Percentiles rank a stretch among this genome's conserved stretches.
These are phyloP conservation scores for Nigrospora sphaerica DNA, from an alignment of 2,329 filamentous ascomycete species.

Conservation along the genomic window DNA sequence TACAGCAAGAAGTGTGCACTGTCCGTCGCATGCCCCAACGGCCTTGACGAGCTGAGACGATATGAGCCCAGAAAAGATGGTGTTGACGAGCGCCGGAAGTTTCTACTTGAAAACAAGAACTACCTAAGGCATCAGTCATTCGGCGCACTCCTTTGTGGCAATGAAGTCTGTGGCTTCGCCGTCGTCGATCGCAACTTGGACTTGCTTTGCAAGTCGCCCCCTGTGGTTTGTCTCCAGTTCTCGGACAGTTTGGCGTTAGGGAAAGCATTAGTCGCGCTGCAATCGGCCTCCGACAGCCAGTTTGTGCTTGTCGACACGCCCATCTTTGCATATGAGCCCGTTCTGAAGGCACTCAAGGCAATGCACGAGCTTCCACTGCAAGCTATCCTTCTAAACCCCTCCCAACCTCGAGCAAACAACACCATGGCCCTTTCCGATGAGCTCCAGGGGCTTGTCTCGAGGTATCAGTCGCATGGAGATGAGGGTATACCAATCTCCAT, in stretches of 20 bases:
- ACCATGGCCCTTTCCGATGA: too few relatives aligned
- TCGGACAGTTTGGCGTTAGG: conserved; percentile 34
- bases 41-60: conserved; percentile 34
- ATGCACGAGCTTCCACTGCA: conserved; percentile 50
- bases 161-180: conserved; percentile 52
- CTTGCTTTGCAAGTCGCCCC: conserved; percentile 32
- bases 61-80: conserved; percentile 5
- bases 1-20: conserved; percentile 26
- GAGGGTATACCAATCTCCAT: neutral
- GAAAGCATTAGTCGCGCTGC: conserved; percentile 38
- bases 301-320: conserved; percentile 59
- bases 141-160: conserved; percentile 46
- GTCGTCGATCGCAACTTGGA: conserved; percentile 44
- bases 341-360: conserved; percentile 51
- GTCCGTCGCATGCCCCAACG: conserved; percentile 28
- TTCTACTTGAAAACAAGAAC: conserved; percentile 35
- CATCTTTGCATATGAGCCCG: conserved; percentile 62
- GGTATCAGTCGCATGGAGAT: neutral
- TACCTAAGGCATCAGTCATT: conserved; percentile 55
- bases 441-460: too few relatives aligned
- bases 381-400: conserved; percentile 37
- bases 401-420: neutral
- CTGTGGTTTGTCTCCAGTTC: conserved; percentile 32
- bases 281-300: conserved; percentile 18
- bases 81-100: conserved; percentile 27